These are phyloP conservation scores for Sporopachydermia cereana DNA, from an alignment of 1,139 yeast species.

Conservation along the genomic window DNA sequence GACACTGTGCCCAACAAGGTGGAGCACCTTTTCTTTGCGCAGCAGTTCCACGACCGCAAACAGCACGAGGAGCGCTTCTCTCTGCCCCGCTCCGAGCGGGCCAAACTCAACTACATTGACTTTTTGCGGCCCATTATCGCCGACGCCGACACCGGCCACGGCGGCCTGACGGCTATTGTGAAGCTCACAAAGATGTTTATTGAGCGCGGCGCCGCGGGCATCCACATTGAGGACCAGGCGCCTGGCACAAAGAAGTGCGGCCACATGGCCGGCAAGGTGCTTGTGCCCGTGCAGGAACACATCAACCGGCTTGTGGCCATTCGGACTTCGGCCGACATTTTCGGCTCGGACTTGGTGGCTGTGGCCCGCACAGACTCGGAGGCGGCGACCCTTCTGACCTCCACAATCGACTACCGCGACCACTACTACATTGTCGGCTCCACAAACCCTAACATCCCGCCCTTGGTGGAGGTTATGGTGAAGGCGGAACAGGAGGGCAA, in stretches of 20 bases:
- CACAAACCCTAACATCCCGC: slow-evolving; percentile 70
- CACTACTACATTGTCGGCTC: slow-evolving; percentile 88
- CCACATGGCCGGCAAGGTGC: slow-evolving; percentile 92
- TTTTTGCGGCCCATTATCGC: slow-evolving; percentile 91
- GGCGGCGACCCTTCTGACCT: slow-evolving; percentile 89
- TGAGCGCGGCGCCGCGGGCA: slow-evolving; percentile 98
- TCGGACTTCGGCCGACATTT: slow-evolving; percentile 91
- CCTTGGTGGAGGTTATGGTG: slow-evolving; percentile 68
- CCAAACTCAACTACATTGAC: slow-evolving; percentile 49
- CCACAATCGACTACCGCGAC: slow-evolving; percentile 90
- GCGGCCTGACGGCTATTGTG: slow-evolving; percentile 93
- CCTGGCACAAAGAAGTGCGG: slow-evolving; percentile 99
- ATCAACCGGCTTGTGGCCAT: slow-evolving; percentile 87
- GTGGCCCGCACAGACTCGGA: slow-evolving; percentile 97
- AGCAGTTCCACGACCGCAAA: slow-evolving; percentile 93
- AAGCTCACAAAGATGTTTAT: slow-evolving; percentile 92
- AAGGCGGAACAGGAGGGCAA: slow-evolving; percentile 71
- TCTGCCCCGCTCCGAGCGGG: slow-evolving; percentile 49
- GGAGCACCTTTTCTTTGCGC: slow-evolving; percentile 94
- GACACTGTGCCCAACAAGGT: slow-evolving; percentile 98
- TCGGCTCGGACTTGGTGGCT: slow-evolving; percentile 73
- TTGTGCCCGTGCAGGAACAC: slow-evolving; percentile 96
- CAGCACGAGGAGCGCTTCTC: slow-evolving; percentile 78
- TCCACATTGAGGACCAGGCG: slow-evolving; percentile 97
- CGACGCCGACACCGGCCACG: slow-evolving; percentile 98